Evolutionary conservation across 768 basidiomycete species (phyloP).

Genomic region (Phanerochaete sordida): DNA sequence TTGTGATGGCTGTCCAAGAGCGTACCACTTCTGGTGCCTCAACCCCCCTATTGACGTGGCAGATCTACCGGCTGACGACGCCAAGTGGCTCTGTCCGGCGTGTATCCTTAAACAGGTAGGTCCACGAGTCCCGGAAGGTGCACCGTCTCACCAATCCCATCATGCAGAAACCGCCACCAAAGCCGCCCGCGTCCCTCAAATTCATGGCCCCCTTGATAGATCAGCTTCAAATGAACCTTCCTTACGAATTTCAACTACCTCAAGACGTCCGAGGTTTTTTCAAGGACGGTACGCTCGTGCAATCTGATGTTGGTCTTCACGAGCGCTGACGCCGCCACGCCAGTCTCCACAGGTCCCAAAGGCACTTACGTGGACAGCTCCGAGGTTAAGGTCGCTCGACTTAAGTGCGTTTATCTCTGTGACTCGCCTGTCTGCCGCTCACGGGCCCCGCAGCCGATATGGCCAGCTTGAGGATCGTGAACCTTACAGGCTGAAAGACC

Average conservation of each 20-base stretch:
- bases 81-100: constrained; percentile 75
- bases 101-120: constrained; percentile 65
- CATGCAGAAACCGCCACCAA: constrained; percentile 61
- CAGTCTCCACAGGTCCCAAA: constrained; percentile 75
- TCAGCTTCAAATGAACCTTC: constrained; percentile 63
- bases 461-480: constrained; percentile 92
- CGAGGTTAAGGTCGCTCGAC: constrained; percentile 69
- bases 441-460: constrained; percentile 53
- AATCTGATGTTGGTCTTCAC: not conserved
- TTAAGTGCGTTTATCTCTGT: constrained; percentile 59
- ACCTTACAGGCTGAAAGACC: constrained; percentile 80
- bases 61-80: constrained; percentile 76
- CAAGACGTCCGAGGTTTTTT: constrained; percentile 81
- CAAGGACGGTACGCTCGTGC: constrained; percentile 63
- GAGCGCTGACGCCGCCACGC: constrained; percentile 6
- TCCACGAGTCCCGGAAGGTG: constrained; percentile 8
- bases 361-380: constrained; percentile 84
- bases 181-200: constrained; percentile 51
- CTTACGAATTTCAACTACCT: constrained; percentile 82
- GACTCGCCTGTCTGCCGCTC: not conserved
- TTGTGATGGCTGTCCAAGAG: constrained; percentile 94
- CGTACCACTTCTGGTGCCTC: constrained; percentile 95
- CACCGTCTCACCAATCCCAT: constrained; percentile 5
- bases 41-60: constrained; percentile 90
- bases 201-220: constrained; percentile 71